phyloP scores from a whole-genome alignment of 306 rosid genomes.

The Gillenia trifoliata region DNA sequence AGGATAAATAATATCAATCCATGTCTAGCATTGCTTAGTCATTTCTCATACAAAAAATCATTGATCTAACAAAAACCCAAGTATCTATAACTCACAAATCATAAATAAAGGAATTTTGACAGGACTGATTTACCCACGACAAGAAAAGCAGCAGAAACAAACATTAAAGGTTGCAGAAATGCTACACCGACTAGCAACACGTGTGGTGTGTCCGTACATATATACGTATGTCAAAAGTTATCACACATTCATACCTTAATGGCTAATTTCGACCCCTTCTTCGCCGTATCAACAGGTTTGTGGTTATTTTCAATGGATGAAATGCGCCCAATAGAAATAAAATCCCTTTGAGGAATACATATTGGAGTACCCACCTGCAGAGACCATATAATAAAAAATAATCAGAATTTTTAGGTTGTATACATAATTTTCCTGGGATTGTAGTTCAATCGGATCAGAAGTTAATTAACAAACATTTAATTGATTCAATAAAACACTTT shows the following conservation, averaged over 20 bases:
- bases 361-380: conserved; percentile 89
- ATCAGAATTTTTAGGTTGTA: neutral
- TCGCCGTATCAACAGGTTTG: conserved; percentile 83
- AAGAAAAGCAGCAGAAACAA: neutral
- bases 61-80: too few species aligned
- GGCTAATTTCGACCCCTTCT: conserved; percentile 84
- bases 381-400: neutral
- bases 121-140: neutral
- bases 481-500: neutral
- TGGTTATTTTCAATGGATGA: conserved; percentile 88
- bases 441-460: neutral
- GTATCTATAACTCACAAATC: neutral
- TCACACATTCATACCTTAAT: conserved; percentile 90
- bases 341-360: conserved; percentile 82
- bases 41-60: neutral
- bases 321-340: conserved; percentile 78
- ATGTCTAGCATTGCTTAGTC: neutral
- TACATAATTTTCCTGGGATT: neutral
- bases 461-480: neutral
- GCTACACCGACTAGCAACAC: neutral
- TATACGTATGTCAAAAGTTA: neutral
- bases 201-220: neutral
- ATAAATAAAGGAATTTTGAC: neutral
- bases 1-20: neutral
- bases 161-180: neutral